These are phyloP conservation scores for Tolypocladium amazonense DNA, from an alignment of 2,329 filamentous ascomycete genomes.

Conservation along the genomic window DNA sequence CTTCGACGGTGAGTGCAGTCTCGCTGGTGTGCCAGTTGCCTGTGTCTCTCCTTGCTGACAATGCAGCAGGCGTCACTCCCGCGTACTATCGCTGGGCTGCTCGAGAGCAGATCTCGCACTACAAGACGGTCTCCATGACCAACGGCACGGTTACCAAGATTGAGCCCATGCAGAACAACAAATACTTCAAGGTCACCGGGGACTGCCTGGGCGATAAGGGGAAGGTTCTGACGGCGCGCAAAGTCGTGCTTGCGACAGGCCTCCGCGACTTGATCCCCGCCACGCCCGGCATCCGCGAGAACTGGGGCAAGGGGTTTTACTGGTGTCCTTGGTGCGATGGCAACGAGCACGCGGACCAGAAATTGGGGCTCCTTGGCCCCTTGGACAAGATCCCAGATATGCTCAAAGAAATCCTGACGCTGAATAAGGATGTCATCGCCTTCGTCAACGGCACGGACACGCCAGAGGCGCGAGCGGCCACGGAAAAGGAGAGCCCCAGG, in stretches of 20 bases:
- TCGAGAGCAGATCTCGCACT: slow-evolving; percentile 39
- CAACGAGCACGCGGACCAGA: slow-evolving; percentile 48
- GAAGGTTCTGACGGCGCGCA: slow-evolving; percentile 33
- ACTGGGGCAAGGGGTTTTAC: slow-evolving; percentile 49
- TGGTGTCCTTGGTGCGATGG: slow-evolving; percentile 59
- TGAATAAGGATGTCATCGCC: slow-evolving; percentile 44
- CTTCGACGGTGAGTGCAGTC: slow-evolving; percentile 36
- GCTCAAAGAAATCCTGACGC: slow-evolving; percentile 40
- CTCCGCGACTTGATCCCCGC: slow-evolving; percentile 41
- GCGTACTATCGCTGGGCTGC: slow-evolving; percentile 43
- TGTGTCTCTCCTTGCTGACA: background rate
- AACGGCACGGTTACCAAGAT: slow-evolving; percentile 43
- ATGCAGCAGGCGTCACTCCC: slow-evolving; percentile 40
- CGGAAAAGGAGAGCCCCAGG: slow-evolving; percentile 27
- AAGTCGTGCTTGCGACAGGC: slow-evolving; percentile 48
- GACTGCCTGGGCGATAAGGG: slow-evolving; percentile 7
- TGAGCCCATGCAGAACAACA: slow-evolving; percentile 24
- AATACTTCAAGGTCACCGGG: slow-evolving; percentile 32
- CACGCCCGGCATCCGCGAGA: slow-evolving; percentile 42
- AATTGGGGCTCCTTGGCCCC: slow-evolving; percentile 40
- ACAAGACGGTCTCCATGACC: slow-evolving; percentile 35
- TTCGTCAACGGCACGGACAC: slow-evolving; percentile 52
- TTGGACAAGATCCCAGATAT: slow-evolving; percentile 31
- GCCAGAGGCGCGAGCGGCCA: slow-evolving; percentile 23
- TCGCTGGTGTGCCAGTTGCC: background rate